Evolutionary conservation across 768 basidiomycete genomes (phyloP).

Genomic region (Boletus vermiculosoides): DNA sequence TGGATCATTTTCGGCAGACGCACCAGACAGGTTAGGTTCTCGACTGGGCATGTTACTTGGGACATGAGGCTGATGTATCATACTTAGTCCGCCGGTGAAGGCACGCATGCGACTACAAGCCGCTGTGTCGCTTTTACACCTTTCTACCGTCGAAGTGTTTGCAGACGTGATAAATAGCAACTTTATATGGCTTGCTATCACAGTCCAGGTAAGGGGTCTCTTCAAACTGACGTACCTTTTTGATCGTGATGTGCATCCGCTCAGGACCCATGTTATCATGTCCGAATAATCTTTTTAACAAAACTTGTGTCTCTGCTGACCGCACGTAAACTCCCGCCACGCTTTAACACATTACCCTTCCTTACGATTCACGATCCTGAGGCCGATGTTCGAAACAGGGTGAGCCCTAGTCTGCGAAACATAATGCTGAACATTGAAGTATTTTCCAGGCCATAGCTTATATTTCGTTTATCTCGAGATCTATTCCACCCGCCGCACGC

Average conservation of each 20-base stretch:
- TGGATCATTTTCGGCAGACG: slow-evolving; percentile 62
- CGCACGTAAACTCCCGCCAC: slow-evolving; percentile 58
- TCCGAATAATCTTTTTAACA: slow-evolving; percentile 72
- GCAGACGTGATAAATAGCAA: slow-evolving; percentile 53
- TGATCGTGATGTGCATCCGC: not conserved
- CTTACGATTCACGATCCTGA: slow-evolving; percentile 92
- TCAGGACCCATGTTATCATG: slow-evolving; percentile 86
- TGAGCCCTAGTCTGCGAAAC: slow-evolving; percentile 30
- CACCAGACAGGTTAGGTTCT: slow-evolving; percentile 46
- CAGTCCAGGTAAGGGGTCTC: slow-evolving; percentile 65
- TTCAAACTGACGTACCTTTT: not conserved
- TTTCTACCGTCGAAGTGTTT: slow-evolving; percentile 60
- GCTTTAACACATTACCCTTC: slow-evolving; percentile 84
- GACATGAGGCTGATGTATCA: slow-evolving; percentile 12
- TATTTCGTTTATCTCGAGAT: slow-evolving; percentile 47
- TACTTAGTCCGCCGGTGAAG: slow-evolving; percentile 54
- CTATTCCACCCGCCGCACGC: slow-evolving; percentile 49
- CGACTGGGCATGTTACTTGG: not conserved
- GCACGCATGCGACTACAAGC: slow-evolving; percentile 84
- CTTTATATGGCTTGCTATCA: slow-evolving; percentile 70
- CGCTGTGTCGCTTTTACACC: slow-evolving; percentile 74
- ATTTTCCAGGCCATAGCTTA: slow-evolving; percentile 55
- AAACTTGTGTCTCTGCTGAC: slow-evolving; percentile 71
- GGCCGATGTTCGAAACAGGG: slow-evolving; percentile 67
- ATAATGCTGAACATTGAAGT: not conserved